phyloP scores from a whole-genome alignment of 441 rosid species.

The Aleurites moluccanus region DNA sequence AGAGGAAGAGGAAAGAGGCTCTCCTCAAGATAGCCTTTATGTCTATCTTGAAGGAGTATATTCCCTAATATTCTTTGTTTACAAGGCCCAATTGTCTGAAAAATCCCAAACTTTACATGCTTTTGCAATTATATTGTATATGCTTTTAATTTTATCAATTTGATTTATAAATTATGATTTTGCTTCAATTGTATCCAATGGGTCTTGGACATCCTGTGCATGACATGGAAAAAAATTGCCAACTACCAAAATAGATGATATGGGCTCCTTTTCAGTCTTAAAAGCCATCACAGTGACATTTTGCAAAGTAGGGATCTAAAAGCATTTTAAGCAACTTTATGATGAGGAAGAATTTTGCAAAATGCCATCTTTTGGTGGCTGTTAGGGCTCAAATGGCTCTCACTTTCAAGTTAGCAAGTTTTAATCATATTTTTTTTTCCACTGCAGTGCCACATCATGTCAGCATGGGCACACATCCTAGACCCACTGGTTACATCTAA shows the following conservation, averaged over 20 bases:
- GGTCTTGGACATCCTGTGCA: background rate
- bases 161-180: too few relatives aligned
- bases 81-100: background rate
- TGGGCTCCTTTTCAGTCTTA: background rate
- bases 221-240: background rate
- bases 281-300: background rate
- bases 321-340: background rate
- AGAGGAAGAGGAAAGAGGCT: background rate
- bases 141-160: too few relatives aligned
- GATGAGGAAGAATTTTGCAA: background rate
- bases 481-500: background rate
- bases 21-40: background rate
- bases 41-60: background rate
- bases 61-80: background rate
- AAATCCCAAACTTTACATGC: background rate
- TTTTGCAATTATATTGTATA: background rate
- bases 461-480: too few relatives aligned
- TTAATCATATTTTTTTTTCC: too few relatives aligned
- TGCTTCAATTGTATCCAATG: too few relatives aligned
- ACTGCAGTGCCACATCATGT: too few relatives aligned
- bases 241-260: background rate
- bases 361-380: background rate
- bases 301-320: background rate
- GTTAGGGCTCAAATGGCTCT: background rate
- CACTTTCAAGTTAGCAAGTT: background rate